Percentiles rank a stretch among this genome's conserved stretches.
phyloP scores from a whole-genome alignment of 805 yeast genomes.

The Candida qinlingensis region DNA sequence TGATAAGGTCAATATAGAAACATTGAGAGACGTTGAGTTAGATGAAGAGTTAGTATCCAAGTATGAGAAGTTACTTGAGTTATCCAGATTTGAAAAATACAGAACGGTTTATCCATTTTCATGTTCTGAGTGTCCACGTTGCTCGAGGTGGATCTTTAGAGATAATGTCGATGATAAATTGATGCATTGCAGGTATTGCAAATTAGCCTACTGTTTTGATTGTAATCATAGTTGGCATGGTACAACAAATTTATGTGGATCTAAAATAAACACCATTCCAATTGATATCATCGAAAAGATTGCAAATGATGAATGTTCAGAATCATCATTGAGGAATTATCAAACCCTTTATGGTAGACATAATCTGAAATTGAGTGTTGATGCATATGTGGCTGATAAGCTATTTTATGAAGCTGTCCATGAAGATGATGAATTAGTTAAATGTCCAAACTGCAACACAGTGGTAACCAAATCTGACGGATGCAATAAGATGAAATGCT shows the following conservation, averaged over 20 bases:
- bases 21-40: constrained; percentile 30
- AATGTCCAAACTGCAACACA: constrained; percentile 49
- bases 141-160: constrained; percentile 42
- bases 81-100: constrained; percentile 38
- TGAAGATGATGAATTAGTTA: constrained; percentile 36
- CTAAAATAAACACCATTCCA: constrained; percentile 25
- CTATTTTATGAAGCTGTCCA: constrained; percentile 39
- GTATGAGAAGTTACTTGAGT: constrained; percentile 34
- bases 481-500: constrained; percentile 59
- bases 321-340: constrained; percentile 30
- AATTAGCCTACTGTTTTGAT: constrained; percentile 48
- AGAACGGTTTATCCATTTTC: constrained; percentile 41
- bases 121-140: constrained; percentile 49
- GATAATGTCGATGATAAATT: constrained; percentile 41
- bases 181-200: constrained; percentile 44
- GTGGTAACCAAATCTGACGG: constrained; percentile 54
- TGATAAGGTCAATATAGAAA: constrained; percentile 32
- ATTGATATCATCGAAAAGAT: constrained; percentile 23
- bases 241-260: constrained; percentile 39
- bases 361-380: constrained; percentile 35
- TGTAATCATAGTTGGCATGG: constrained; percentile 65
- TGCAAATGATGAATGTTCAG: constrained; percentile 23
- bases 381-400: constrained; percentile 42
- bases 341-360: constrained; percentile 41
- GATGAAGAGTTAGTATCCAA: constrained; percentile 28